Evolutionary conservation across 768 basidiomycete genomes (phyloP), one percentile per base, ranked within the genome.

Genomic region (Boletus subparvulus): DNA sequence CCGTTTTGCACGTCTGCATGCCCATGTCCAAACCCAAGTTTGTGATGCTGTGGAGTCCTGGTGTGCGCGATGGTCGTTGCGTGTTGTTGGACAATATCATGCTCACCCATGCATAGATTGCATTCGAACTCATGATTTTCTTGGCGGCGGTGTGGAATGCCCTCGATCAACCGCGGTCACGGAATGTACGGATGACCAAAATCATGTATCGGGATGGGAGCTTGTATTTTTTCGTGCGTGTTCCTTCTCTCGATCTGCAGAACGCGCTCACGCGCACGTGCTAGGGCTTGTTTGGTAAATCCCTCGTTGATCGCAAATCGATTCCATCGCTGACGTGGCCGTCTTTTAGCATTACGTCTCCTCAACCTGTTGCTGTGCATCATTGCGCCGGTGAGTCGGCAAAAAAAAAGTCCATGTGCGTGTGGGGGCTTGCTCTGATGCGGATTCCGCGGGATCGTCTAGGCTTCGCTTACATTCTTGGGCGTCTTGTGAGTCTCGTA

Each of bases 111-210:
- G 3, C n/a, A n/a, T 21, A 73, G 71, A 60, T 71, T 4, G 57
- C 45, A 2, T 73, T 71, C 13, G 73, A 74, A 46, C 13, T 65
- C n/a, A 58, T 74, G 56, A 45, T 74, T 9, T 73, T 73, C 47
- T 7, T 60, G 32, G 66, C 64, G 42, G 62, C 61, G 1, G 52
- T 62, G 12, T 70, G 73, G 69, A 73, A 73, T 14, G 62, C 65
- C 2, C 55, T 72, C 12, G 65, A 72, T 41, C 59, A 51, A 26
- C 73, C 73, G 14, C 65, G 63, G 14, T 21, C 50, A 3, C 36
- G 52, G 17, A 30, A 59, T 35, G 37, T 30, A 12, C 33, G 47
- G 40, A 68, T 73, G 66, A 33, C 61, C 35, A 56, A 57, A 41
- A 42, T 73, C 48, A 47, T 73, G 60, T 69, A 73, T 35, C 58